Percentiles rank a stretch among this genome's conserved stretches.
These are phyloP conservation scores for Hordeum vulgare DNA, from an alignment of 176 grass and related monocot species.

Conservation along the genomic window DNA sequence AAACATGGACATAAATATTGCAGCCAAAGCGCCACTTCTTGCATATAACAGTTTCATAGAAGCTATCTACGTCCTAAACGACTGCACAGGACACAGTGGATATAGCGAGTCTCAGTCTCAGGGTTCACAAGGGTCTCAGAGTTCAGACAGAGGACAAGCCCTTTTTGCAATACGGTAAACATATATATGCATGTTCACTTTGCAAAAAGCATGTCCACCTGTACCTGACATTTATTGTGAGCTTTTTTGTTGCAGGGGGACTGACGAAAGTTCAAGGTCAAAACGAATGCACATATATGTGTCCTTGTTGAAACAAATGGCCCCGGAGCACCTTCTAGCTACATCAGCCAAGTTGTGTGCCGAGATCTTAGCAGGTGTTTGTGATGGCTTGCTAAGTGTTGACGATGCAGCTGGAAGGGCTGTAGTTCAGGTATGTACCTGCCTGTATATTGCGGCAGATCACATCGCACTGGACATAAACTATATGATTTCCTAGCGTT, in stretches of 20 bases:
- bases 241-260: conserved; percentile 45
- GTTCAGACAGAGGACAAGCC: conserved; percentile 33
- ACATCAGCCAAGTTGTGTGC: conserved; percentile 94
- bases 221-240: background rate
- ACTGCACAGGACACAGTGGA: conserved; percentile 39
- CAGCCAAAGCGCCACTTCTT: conserved; percentile 96
- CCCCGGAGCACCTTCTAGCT: conserved; percentile 94
- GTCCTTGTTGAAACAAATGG: conserved; percentile 97
- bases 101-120: conserved; percentile 39
- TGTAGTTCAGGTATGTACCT: conserved; percentile 67
- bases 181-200: background rate
- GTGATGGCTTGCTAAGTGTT: conserved; percentile 84
- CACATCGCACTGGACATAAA: background rate
- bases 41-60: conserved; percentile 99
- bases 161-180: conserved; percentile 72
- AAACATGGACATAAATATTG: conserved; percentile 30
- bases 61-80: conserved; percentile 88
- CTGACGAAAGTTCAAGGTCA: conserved; percentile 65
- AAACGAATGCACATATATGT: conserved; percentile 90
- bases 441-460: background rate
- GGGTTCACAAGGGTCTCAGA: conserved; percentile 6
- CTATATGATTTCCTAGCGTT: background rate
- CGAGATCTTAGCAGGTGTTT: conserved; percentile 89
- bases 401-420: conserved; percentile 69
- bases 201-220: background rate